Percentiles rank a stretch among this genome's conserved stretches.
Evolutionary conservation across 345 rosid genomes (phyloP).

Genomic region (Populus ilicifolia): DNA sequence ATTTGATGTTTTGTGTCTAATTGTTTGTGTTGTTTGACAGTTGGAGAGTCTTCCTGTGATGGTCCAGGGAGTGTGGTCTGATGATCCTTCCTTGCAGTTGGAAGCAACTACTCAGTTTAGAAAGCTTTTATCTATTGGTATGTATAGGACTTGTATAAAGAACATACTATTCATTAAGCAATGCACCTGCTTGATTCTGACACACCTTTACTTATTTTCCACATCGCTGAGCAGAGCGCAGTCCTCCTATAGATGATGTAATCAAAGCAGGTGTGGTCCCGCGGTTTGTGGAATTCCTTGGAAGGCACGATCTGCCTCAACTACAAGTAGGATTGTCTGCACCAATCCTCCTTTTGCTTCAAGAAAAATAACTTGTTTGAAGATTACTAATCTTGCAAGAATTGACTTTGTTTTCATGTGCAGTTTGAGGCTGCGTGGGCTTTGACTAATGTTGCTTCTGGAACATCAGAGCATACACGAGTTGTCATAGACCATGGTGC

Average conservation of each 20-base stretch:
- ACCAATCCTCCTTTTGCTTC: background rate
- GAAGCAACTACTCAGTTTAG: slow-evolving; percentile 31
- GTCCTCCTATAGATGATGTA: slow-evolving; percentile 44
- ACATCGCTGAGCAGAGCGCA: slow-evolving; percentile 25
- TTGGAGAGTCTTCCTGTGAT: slow-evolving; percentile 25
- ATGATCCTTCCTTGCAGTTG: slow-evolving; percentile 20
- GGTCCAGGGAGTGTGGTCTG: slow-evolving; percentile 30
- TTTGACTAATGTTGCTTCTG: slow-evolving; percentile 32
- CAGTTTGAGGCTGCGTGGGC: slow-evolving; percentile 42
- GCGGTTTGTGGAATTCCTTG: slow-evolving; percentile 38
- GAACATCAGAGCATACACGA: slow-evolving; percentile 34
- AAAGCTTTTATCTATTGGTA: slow-evolving; percentile 30
- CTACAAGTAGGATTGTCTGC: slow-evolving; percentile 22
- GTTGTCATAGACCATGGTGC: slow-evolving; percentile 34
- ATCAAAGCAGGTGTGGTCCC: slow-evolving; percentile 41
- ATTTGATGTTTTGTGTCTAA: background rate
- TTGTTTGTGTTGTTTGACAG: slow-evolving; percentile 10
- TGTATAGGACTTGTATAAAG: background rate
- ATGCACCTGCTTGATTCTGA: background rate
- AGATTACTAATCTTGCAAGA: background rate
- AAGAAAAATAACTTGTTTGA: background rate
- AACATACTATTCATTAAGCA: background rate
- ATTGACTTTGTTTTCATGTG: slow-evolving; percentile 10
- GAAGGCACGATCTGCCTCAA: slow-evolving; percentile 29
- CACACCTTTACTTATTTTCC: background rate